Evolutionary conservation across 257 asterid species (phyloP).

Genomic region (Ilex aquifolium): DNA sequence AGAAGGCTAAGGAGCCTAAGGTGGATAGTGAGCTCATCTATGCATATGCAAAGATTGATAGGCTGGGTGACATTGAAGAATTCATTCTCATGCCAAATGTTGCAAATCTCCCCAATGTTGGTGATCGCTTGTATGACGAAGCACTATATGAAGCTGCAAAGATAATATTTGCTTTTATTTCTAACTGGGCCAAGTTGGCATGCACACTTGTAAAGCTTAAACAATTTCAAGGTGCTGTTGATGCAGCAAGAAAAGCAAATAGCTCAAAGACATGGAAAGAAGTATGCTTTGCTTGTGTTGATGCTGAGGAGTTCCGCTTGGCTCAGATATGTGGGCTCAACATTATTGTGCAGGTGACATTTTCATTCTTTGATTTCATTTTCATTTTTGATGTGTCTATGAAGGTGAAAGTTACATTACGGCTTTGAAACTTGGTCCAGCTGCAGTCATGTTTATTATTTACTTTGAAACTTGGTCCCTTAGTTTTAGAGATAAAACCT

Average conservation of each 20-base stretch:
- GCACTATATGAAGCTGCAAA: conserved; percentile 68
- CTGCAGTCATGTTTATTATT: too few species aligned
- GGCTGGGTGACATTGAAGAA: conserved; percentile 92
- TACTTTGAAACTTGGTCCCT: not conserved
- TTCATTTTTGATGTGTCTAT: not conserved
- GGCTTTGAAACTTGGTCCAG: too few species aligned
- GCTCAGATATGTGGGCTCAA: conserved; percentile 36
- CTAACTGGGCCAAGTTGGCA: conserved; percentile 98
- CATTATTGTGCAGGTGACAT: conserved; percentile 25
- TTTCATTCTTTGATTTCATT: not conserved
- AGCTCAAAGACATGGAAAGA: conserved; percentile 99
- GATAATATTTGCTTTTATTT: conserved; percentile 82
- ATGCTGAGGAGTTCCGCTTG: conserved; percentile 61
- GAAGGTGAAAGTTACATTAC: too few species aligned
- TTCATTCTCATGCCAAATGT: conserved; percentile 36
- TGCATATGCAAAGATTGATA: conserved; percentile 95
- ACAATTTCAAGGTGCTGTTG: conserved; percentile 99
- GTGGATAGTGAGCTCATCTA: conserved; percentile 97
- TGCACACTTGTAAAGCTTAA: conserved; percentile 77
- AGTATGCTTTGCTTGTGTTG: conserved; percentile 98
- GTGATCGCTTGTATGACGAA: conserved; percentile 30
- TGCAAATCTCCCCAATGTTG: conserved; percentile 30
- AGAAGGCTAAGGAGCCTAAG: conserved; percentile 91
- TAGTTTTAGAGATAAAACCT: not conserved
- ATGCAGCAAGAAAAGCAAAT: conserved; percentile 99